Conservation (phyloP, 2,329 filamentous ascomycete genomes). For the Fusarium nisikadoi region DNA sequence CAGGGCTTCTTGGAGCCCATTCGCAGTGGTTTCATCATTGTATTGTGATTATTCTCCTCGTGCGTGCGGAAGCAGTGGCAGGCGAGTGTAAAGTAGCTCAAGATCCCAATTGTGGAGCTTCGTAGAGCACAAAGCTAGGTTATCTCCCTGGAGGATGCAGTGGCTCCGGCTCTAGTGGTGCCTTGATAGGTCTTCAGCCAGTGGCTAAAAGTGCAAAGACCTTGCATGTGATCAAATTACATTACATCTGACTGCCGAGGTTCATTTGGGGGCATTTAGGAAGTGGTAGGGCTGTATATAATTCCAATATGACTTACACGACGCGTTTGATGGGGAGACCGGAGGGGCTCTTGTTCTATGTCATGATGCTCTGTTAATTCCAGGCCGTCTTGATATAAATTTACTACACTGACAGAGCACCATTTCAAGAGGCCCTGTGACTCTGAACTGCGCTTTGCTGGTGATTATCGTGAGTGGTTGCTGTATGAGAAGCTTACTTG, state of each 20-base stretch:
- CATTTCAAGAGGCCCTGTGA: neutral
- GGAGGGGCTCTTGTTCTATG: constrained; percentile 23
- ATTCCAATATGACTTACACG: constrained; percentile 22
- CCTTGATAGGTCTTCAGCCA: neutral
- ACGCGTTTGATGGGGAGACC: neutral
- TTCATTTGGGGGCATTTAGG: neutral
- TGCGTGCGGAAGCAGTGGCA: neutral
- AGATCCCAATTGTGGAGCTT: constrained; percentile 37
- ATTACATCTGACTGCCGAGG: neutral
- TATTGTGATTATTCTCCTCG: neutral
- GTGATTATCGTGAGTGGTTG: constrained; percentile 5
- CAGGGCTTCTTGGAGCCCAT: neutral
- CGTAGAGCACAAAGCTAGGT: constrained; percentile 46
- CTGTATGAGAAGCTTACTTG: constrained; percentile 23
- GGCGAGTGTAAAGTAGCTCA: neutral
- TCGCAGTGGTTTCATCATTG: neutral
- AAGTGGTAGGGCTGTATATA: neutral
- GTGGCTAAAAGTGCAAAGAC: neutral
- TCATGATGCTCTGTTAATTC: constrained; percentile 9
- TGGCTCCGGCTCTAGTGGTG: neutral
- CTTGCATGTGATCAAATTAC: neutral
- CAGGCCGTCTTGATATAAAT: neutral
- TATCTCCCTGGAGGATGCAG: constrained; percentile 35
- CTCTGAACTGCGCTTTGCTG: neutral
- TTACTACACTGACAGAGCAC: neutral